Base-by-base conservation (phyloP, 1,284 basidiomycete species). In the Fereydounia khargensis region DNA sequence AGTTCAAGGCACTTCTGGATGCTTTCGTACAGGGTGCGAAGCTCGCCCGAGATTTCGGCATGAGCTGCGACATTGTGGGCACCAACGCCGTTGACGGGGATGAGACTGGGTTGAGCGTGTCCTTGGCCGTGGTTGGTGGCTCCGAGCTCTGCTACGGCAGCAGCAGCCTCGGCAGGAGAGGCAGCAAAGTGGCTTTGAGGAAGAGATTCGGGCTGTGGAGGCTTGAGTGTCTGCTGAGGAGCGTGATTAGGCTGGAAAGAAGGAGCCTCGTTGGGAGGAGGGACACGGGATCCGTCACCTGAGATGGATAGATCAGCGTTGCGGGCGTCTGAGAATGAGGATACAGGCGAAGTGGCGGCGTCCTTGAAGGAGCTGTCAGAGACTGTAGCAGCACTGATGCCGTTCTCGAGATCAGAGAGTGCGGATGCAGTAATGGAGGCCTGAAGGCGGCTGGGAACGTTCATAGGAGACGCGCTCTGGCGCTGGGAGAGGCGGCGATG, bases 1-100 rank as follows among this genome's bases (percentile, higher is more conserved):
- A 75, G 65, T 35, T 55, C 38, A 19, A 74, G 51, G 41, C 73
- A 75, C 18, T 50, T 52, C 36, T 71, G 73, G 33, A 75, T 42
- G 40, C 57, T 65, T 6, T 42, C 36, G 51, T 73, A 73, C 7
- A 75, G 49, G 14, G 58, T 45, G 16, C 51, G 44, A 8, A 71
- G 62, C 42, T 75, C 73, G 14, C 57, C 48, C 4, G 70, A 68
- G 20, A 74, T 58, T 19, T 64, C 51, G 9, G 61, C 47, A 24
- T 56, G 57, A 14, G 53, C 49, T 19, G 57, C 52, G 22, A 56
- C 56, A 20, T 57, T 65, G 36, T 45, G 42, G 2, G 37, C 53
- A 17, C 35, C 39, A 39, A 48, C 30, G 9, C 53, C 40, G 19
- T n/a, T 25, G 8, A 39, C 33, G 25, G 36, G 20, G n/a, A n/a